Percentiles rank a stretch among this genome's conserved stretches.
Conservation (phyloP, 2,329 filamentous ascomycete species). For the Curvularia spicifera region DNA sequence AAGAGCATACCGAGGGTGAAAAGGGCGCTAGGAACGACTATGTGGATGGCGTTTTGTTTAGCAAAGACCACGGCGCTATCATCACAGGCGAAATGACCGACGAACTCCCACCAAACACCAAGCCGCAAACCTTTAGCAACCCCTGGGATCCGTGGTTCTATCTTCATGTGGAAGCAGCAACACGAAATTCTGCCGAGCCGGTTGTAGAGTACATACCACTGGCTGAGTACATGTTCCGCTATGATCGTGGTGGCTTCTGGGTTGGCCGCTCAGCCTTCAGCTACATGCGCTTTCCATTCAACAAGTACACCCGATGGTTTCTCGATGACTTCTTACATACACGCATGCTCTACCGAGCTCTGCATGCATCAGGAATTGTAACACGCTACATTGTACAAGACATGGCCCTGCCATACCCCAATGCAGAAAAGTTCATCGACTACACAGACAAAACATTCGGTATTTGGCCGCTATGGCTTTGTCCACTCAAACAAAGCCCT, state of each 20-base stretch:
- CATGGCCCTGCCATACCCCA: slow-evolving; percentile 57
- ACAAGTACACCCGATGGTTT: slow-evolving; percentile 65
- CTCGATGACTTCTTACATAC: slow-evolving; percentile 69
- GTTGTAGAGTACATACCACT: slow-evolving; percentile 65
- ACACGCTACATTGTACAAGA: slow-evolving; percentile 71
- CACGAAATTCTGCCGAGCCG: slow-evolving; percentile 37
- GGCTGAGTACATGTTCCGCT: slow-evolving; percentile 72
- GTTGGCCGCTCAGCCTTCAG: slow-evolving; percentile 66
- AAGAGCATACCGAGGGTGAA: slow-evolving; percentile 46
- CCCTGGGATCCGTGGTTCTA: slow-evolving; percentile 61
- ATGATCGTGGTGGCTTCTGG: slow-evolving; percentile 75
- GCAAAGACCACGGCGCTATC: slow-evolving; percentile 51
- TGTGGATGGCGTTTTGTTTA: slow-evolving; percentile 60
- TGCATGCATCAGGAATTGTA: slow-evolving; percentile 66
- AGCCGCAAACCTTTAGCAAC: slow-evolving; percentile 50
- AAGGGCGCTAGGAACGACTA: slow-evolving; percentile 52
- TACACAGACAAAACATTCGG: slow-evolving; percentile 50
- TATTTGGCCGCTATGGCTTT: slow-evolving; percentile 59
- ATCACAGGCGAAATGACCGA: slow-evolving; percentile 55
- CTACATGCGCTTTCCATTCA: slow-evolving; percentile 71
- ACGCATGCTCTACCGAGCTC: slow-evolving; percentile 68
- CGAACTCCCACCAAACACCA: slow-evolving; percentile 36
- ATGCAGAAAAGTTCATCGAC: slow-evolving; percentile 53
- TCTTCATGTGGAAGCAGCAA: slow-evolving; percentile 54
- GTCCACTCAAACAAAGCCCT: slow-evolving; percentile 50